Conservation (phyloP, 108 stramenopile genomes). For the Phaeodactylum tricornutum region DNA sequence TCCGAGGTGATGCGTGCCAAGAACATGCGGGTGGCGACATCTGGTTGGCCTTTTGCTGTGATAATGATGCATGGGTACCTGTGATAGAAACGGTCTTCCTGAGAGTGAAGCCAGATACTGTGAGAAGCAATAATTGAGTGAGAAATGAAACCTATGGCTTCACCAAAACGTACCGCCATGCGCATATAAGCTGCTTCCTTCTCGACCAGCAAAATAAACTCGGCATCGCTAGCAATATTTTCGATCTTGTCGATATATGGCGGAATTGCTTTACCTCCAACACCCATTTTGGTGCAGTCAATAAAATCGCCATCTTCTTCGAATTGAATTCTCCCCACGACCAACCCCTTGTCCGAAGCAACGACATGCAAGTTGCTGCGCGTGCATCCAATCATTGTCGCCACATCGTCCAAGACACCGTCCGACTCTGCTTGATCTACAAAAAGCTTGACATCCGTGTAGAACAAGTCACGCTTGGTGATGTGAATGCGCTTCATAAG, state of each 20-base stretch:
- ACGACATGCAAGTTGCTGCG: conserved; percentile 65
- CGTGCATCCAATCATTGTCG: conserved; percentile 16
- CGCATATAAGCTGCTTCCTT: conserved; percentile 99
- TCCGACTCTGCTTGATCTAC: conserved; percentile 90
- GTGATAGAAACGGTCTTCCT: conserved; percentile 94
- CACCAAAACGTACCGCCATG: conserved; percentile 56
- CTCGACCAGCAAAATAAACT: conserved; percentile 94
- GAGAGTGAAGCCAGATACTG: not conserved
- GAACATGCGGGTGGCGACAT: conserved; percentile 87
- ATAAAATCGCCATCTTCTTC: conserved; percentile 93
- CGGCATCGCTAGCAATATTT: conserved; percentile 86
- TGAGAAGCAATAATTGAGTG: not conserved
- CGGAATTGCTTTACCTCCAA: conserved; percentile 96
- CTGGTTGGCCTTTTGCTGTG: conserved; percentile 97
- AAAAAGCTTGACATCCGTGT: conserved; percentile 98
- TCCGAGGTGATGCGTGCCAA: conserved; percentile 66
- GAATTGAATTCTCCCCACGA: conserved; percentile 85
- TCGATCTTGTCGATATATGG: conserved; percentile 96
- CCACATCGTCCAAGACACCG: conserved; percentile 90
- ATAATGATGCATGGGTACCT: conserved; percentile 96
- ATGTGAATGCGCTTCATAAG: conserved; percentile 90
- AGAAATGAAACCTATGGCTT: not conserved
- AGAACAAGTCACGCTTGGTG: conserved; percentile 98
- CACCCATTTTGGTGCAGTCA: conserved; percentile 87
- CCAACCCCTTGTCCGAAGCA: conserved; percentile 94